phyloP scores from a whole-genome alignment of 495 filamentous ascomycete genomes.

The Collariella sp. region DNA sequence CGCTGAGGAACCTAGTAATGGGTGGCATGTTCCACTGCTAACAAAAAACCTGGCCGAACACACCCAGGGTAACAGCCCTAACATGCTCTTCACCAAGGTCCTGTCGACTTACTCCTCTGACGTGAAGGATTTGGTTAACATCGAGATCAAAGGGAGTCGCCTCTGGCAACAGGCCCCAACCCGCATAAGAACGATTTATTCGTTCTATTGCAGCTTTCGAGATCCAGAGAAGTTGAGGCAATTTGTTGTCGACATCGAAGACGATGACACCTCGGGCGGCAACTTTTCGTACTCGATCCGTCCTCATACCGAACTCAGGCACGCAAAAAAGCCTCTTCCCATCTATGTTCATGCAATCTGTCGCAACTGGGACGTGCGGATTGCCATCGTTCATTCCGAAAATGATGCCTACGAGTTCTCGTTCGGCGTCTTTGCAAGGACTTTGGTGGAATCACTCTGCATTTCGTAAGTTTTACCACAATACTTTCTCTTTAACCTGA shows the following conservation, averaged over 20 bases:
- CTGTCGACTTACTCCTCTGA: conserved; percentile 32
- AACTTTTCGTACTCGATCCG: conserved; percentile 23
- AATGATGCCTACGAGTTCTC: conserved; percentile 11
- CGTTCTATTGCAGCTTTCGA: conserved; percentile 38
- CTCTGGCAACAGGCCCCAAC: conserved; percentile 13
- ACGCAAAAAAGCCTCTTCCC: not conserved
- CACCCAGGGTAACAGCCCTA: conserved; percentile 2
- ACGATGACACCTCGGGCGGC: conserved; percentile 32
- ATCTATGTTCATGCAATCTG: conserved; percentile 36
- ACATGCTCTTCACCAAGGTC: conserved; percentile 35
- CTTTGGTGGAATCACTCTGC: conserved; percentile 26
- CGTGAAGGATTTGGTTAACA: conserved; percentile 27
- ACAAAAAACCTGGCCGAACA: conserved; percentile 19
- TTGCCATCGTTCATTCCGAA: conserved; percentile 20
- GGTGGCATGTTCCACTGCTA: conserved; percentile 15
- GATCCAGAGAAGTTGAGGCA: not conserved
- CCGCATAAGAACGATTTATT: conserved; percentile 37
- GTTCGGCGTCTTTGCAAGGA: conserved; percentile 25
- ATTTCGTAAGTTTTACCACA: conserved; percentile 28
- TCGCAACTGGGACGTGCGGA: conserved; percentile 37
- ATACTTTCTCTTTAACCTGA: not conserved
- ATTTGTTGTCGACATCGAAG: conserved; percentile 43
- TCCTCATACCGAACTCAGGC: not conserved
- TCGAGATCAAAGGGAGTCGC: conserved; percentile 12
- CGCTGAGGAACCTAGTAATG: conserved; percentile 2